These are phyloP conservation scores for Phaeoacremonium minimum DNA, from an alignment of 2,329 filamentous ascomycete genomes.

Conservation along the genomic window DNA sequence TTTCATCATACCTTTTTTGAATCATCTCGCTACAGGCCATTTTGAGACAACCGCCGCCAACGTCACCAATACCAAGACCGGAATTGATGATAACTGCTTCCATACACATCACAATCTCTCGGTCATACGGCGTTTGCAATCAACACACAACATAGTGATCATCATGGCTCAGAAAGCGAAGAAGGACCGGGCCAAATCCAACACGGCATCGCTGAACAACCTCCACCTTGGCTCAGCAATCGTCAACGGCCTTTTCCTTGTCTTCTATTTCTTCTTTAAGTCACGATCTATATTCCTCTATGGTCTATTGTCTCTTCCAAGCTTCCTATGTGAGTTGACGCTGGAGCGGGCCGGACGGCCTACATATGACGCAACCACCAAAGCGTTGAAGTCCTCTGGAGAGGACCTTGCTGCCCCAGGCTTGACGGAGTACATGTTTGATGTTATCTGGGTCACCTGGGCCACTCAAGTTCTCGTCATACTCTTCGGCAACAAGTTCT, in stretches of 20 bases:
- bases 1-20: no score
- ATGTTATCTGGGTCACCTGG: constrained; percentile 94
- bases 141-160: no score
- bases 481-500: constrained; percentile 74
- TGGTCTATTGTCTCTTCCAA: constrained; percentile 66
- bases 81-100: no score
- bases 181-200: constrained; percentile 70
- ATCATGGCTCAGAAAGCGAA: constrained; percentile 60
- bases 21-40: no score
- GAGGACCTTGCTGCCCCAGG: constrained; percentile 86
- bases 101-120: no score
- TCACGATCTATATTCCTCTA: constrained; percentile 66
- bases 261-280: constrained; percentile 64
- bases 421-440: constrained; percentile 97
- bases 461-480: constrained; percentile 67
- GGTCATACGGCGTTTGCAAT: no score
- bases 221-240: constrained; percentile 73
- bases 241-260: constrained; percentile 71
- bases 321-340: constrained; percentile 75
- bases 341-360: constrained; percentile 84
- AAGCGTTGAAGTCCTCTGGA: constrained; percentile 68
- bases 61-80: not conserved
- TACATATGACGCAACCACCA: constrained; percentile 58
- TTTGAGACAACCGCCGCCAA: no score
- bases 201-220: constrained; percentile 70